phyloP scores from a whole-genome alignment of 2,329 filamentous ascomycete genomes.

The Xenoacremonium recifei region DNA sequence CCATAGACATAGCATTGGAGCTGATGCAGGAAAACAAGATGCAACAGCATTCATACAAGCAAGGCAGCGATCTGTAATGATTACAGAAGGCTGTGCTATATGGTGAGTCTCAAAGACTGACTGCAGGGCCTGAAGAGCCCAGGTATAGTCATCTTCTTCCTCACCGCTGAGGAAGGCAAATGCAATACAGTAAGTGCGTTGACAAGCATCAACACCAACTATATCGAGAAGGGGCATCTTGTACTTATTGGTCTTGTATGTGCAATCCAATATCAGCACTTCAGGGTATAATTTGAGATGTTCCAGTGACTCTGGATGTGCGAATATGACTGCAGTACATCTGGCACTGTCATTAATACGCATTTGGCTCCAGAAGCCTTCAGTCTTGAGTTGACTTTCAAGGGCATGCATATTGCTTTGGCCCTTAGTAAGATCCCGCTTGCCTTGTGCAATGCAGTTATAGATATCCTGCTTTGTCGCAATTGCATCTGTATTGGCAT shows the following conservation, averaged over 20 bases:
- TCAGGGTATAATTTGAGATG: background rate
- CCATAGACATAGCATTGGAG: conserved; percentile 1
- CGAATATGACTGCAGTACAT: background rate
- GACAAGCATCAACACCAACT: conserved; percentile 2
- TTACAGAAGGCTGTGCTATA: conserved; percentile 4
- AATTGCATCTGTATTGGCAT: background rate
- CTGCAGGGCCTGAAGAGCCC: conserved; percentile 12
- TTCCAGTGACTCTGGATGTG: background rate
- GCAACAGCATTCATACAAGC: background rate
- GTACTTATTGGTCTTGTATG: conserved; percentile 10
- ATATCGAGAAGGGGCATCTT: too few species aligned
- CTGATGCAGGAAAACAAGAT: background rate
- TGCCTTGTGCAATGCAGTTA: background rate
- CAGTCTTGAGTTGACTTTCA: background rate
- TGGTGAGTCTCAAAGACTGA: conserved; percentile 10
- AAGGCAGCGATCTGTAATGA: conserved; percentile 13
- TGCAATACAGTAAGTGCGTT: conserved; percentile 16
- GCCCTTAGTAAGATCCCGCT: background rate
- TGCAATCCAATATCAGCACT: conserved; percentile 5
- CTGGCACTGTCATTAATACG: background rate
- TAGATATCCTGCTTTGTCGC: background rate
- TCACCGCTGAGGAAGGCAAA: conserved; percentile 17
- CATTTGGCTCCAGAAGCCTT: background rate
- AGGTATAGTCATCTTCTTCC: conserved; percentile 13
- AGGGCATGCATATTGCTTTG: background rate